Conservation (phyloP, 176 grass and related monocot species). For the Oryza coarctata region DNA sequence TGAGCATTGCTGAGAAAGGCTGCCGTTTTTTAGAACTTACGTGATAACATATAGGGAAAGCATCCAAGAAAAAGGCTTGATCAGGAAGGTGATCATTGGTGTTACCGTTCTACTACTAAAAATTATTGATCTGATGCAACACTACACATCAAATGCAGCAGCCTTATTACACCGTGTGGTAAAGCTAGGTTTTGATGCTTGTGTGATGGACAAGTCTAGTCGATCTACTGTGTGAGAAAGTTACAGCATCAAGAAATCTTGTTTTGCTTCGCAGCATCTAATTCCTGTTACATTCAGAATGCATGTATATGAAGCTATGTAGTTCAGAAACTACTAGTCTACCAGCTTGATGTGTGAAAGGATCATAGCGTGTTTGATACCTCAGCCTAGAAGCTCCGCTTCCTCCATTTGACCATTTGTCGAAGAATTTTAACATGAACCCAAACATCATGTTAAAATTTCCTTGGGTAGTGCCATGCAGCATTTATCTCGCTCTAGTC, state of each 20-base stretch:
- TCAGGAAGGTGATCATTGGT: not conserved
- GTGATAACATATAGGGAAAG: not conserved
- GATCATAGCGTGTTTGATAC: not conserved
- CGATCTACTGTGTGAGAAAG: slow-evolving; percentile 34
- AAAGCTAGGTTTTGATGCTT: slow-evolving; percentile 62
- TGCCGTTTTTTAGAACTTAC: not conserved
- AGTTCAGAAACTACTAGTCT: slow-evolving; percentile 5
- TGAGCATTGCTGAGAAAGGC: not conserved
- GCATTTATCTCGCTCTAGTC: not conserved
- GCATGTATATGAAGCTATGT: slow-evolving; percentile 9
- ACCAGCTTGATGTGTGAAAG: slow-evolving; percentile 7
- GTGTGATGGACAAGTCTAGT: slow-evolving; percentile 52
- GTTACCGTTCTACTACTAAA: not conserved
- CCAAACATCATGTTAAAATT: not conserved
- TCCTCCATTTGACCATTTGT: not conserved
- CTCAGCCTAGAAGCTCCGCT: not conserved
- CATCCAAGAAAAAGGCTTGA: not conserved
- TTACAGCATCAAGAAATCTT: slow-evolving; percentile 45
- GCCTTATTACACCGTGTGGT: slow-evolving; percentile 38
- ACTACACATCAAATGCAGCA: slow-evolving; percentile 11
- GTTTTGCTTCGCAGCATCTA: slow-evolving; percentile 25
- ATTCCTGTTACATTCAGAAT: slow-evolving; percentile 36
- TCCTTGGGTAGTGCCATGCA: not conserved
- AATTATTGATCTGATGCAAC: not conserved
- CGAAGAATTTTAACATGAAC: not conserved